Conservation (phyloP, 2,329 filamentous ascomycete genomes). For the Colletotrichum sp. region DNA sequence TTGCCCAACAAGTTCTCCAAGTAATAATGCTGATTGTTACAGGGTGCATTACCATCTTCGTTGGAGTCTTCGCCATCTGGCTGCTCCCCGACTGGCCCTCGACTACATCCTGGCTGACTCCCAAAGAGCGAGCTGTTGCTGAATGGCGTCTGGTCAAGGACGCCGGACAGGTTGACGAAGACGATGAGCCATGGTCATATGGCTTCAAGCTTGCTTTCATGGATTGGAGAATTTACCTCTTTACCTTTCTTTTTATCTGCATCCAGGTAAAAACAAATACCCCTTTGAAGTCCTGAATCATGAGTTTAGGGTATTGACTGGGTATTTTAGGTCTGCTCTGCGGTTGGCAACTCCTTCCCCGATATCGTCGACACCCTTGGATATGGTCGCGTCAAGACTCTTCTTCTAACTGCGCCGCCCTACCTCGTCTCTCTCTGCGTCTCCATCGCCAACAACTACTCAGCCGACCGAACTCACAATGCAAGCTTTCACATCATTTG, state of each 20-base stretch:
- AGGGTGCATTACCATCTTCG: slow-evolving; percentile 37
- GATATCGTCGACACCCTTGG: slow-evolving; percentile 66
- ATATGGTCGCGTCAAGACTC: slow-evolving; percentile 57
- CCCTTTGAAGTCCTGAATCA: neutral
- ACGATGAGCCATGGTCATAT: slow-evolving; percentile 37
- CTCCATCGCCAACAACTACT: neutral
- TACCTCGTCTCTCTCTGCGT: neutral
- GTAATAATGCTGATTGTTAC: fast-evolving
- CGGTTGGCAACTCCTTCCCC: slow-evolving; percentile 70
- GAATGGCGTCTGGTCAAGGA: slow-evolving; percentile 55
- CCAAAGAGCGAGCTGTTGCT: slow-evolving; percentile 56
- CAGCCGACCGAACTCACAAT: neutral
- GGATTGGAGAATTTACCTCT: slow-evolving; percentile 40
- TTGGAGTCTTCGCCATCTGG: slow-evolving; percentile 35
- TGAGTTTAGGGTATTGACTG: neutral
- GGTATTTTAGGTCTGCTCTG: slow-evolving; percentile 42
- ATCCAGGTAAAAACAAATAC: neutral
- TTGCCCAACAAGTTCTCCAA: neutral
- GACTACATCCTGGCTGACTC: slow-evolving; percentile 54
- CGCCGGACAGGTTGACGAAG: slow-evolving; percentile 47
- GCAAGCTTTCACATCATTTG: neutral
- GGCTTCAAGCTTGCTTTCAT: slow-evolving; percentile 58
- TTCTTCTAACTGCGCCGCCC: slow-evolving; percentile 58
- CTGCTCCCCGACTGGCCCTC: slow-evolving; percentile 57
- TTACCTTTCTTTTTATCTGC: neutral